These are phyloP conservation scores for Cercospora sojina DNA, from an alignment of 2,329 filamentous ascomycete species.

Conservation along the genomic window DNA sequence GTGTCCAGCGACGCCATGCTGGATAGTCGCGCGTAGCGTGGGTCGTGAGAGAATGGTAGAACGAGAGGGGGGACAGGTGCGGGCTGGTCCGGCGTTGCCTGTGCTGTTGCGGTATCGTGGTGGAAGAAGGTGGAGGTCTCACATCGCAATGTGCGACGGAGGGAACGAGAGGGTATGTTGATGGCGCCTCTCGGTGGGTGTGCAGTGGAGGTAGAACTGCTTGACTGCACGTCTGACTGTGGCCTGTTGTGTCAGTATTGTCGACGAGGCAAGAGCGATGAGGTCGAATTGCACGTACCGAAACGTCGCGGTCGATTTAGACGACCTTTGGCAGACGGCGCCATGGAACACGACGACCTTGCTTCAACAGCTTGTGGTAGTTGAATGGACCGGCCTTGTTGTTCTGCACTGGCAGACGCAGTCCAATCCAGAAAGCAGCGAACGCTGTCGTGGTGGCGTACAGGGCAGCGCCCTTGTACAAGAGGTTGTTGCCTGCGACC, in stretches of 20 bases:
- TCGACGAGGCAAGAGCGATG: neutral
- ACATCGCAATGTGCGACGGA: neutral
- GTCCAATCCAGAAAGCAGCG: conserved; percentile 33
- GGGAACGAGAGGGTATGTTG: neutral
- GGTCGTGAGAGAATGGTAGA: neutral
- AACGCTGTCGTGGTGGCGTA: conserved; percentile 36
- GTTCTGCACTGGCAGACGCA: conserved; percentile 35
- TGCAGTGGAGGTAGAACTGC: neutral
- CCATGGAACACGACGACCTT: conserved; percentile 34
- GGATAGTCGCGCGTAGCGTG: neutral
- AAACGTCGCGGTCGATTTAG: conserved; percentile 25
- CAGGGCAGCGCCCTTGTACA: conserved; percentile 35
- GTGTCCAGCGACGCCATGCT: neutral
- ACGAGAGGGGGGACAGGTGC: neutral
- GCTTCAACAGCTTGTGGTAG: conserved; percentile 35
- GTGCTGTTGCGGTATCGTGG: neutral
- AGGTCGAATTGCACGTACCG: neutral
- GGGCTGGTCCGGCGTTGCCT: neutral
- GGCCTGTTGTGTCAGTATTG: neutral
- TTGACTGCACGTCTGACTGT: neutral
- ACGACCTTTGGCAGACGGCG: conserved; percentile 34
- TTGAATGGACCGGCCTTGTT: conserved; percentile 37
- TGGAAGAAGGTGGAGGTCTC: neutral
- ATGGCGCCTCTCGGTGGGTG: neutral
- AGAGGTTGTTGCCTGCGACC: conserved; percentile 23